Percentiles rank a stretch among this genome's conserved stretches.
Evolutionary conservation across 441 rosid genomes (phyloP).

Genomic region (Dalechampia spathulata): DNA sequence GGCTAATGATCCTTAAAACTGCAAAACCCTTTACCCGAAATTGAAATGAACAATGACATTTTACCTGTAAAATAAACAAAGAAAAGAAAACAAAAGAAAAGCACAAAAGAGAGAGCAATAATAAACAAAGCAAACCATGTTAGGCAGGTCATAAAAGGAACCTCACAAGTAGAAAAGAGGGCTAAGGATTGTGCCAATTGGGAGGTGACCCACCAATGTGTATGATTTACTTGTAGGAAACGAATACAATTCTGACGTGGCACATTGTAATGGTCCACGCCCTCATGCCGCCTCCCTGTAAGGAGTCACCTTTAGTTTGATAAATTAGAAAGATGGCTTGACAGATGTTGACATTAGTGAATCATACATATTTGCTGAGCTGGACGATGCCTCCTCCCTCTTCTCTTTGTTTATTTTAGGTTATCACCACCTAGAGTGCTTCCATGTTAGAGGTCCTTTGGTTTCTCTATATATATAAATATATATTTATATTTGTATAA

Average conservation of each 20-base stretch:
- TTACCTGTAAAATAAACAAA: neutral
- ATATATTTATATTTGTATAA: too few relatives aligned
- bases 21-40: neutral
- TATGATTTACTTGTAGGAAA: constrained; percentile 15
- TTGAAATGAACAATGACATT: neutral
- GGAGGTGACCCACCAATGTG: constrained; percentile 9
- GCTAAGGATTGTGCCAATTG: neutral
- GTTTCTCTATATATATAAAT: too few relatives aligned
- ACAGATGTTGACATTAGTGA: constrained; percentile 4
- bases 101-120: neutral
- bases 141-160: neutral
- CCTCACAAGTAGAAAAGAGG: neutral
- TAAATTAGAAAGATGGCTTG: neutral
- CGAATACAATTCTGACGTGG: constrained; percentile 25
- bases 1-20: neutral
- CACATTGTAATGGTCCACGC: neutral
- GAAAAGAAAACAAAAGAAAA: neutral
- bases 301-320: neutral
- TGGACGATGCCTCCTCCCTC: neutral
- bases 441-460: too few relatives aligned
- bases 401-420: too few relatives aligned
- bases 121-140: neutral
- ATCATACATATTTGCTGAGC: neutral
- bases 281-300: neutral
- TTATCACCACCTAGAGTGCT: too few relatives aligned